Percentiles rank a stretch among this genome's conserved stretches.
These are phyloP conservation scores for Diplodia scrobiculata DNA, from an alignment of 2,329 filamentous ascomycete genomes.

Conservation along the genomic window DNA sequence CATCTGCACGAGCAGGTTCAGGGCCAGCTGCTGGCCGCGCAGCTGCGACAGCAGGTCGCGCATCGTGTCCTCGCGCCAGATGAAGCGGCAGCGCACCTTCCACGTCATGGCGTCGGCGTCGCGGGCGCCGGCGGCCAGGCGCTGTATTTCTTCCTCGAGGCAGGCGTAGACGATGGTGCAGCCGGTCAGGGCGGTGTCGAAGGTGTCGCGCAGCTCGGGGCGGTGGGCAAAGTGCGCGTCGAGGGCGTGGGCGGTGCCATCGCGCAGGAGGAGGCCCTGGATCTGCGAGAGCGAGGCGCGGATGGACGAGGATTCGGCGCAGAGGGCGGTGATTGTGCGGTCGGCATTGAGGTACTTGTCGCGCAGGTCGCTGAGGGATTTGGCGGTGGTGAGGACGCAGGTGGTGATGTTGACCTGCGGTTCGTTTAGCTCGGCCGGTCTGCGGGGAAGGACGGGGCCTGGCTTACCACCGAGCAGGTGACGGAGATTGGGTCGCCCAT, in stretches of 20 bases:
- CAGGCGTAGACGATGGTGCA: constrained; percentile 41
- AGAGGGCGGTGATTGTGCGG: constrained; percentile 40
- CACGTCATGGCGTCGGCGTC: constrained; percentile 34
- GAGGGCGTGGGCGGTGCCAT: constrained; percentile 28
- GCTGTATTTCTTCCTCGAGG: constrained; percentile 40
- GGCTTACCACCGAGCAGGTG: constrained; percentile 6
- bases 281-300: constrained; percentile 41
- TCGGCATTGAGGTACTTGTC: constrained; percentile 39
- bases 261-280: constrained; percentile 38
- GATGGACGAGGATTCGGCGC: constrained; percentile 41
- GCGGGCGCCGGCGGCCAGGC: constrained; percentile 34
- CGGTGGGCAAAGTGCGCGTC: constrained; percentile 33
- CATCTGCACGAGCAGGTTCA: constrained; percentile 40
- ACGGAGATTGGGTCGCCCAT: background rate
- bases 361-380: constrained; percentile 39
- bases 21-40: constrained; percentile 40
- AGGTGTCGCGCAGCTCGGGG: constrained; percentile 39
- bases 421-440: background rate
- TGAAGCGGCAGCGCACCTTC: constrained; percentile 37
- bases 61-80: constrained; percentile 42
- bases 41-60: constrained; percentile 42
- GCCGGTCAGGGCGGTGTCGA: constrained; percentile 40
- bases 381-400: constrained; percentile 39
- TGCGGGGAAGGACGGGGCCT: background rate
- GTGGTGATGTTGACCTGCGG: constrained; percentile 33